Evolutionary conservation across 1,139 yeast genomes (phyloP), one percentile per base, ranked within the genome.

Genomic region (Kodamaea sp.): DNA sequence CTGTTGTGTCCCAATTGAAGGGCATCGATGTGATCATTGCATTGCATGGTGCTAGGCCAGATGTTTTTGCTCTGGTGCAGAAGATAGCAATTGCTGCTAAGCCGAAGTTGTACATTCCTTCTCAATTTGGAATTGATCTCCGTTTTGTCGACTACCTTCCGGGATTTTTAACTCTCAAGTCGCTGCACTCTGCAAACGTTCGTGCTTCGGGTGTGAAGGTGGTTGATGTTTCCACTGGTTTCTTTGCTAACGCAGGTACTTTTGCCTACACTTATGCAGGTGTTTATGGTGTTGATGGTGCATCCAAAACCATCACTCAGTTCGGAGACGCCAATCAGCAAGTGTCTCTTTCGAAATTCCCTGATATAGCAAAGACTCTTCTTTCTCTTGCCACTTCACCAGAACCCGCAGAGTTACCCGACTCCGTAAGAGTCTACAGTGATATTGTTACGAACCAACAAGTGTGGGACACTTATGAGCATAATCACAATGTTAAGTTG

Each of bases 91-190:
- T 52, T 7, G 51, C 50, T 13, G 67, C 70, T 22, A 68, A 65
- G 45, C 78, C 79, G 28, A 71, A 75, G 51, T 48, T 78, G 22
- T 79, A 69, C 54, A 67, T 80, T 37, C 83, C 86, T 23, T 73
- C 84, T 4, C 84, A 79, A 48, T 80, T 75, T 46, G 87, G 87
- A 28, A 49, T 61, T 26, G 77, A 76, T 32, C 41, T 65, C 21
- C 50, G 43, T 6, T 52, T 51, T 11, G 39, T 44, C 7, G 43
- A 42, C 15, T 40, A 45, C 34, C 53, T 63, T 19, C 67, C 69
- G 3, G 66, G 65, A 1, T 61, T 66, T 44, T 50, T 75, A 19
- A 44, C 35, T 1, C 15, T 42, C 15, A 80, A 80, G 55, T 31
- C 51, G 0, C 53, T 48, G 1, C 78, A 73, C 48, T 57, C 71